phyloP scores from a whole-genome alignment of 306 rosid genomes.

The Pyrus communis region DNA sequence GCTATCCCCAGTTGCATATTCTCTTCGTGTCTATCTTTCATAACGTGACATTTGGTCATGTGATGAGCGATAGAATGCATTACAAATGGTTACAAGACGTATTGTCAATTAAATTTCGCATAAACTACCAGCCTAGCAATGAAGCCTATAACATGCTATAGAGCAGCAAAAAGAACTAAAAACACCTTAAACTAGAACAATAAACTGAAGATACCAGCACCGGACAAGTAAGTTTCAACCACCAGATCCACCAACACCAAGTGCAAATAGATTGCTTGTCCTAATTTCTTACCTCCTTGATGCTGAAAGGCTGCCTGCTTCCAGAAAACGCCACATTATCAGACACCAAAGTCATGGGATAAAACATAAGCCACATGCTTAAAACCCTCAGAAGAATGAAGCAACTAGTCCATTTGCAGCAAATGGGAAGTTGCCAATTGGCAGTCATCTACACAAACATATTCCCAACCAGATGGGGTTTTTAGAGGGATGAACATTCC shows the following conservation, averaged over 20 bases:
- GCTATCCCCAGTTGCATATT: neutral
- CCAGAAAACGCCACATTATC: neutral
- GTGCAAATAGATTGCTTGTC: neutral
- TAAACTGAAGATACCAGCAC: neutral
- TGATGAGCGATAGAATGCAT: too few species aligned
- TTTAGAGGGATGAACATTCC: neutral
- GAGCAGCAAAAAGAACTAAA: neutral
- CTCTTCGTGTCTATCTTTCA: neutral
- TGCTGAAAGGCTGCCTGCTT: conserved; percentile 4
- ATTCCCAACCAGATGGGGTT: neutral
- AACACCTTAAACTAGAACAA: neutral
- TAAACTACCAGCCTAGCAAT: too few species aligned
- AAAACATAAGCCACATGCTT: neutral
- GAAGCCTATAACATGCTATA: too few species aligned
- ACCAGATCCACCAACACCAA: neutral
- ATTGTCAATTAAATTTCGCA: too few species aligned
- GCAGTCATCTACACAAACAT: neutral
- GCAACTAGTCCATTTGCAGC: neutral
- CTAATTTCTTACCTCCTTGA: conserved; percentile 1
- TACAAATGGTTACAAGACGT: too few species aligned
- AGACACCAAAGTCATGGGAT: neutral
- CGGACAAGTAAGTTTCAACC: neutral
- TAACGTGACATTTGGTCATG: too few species aligned
- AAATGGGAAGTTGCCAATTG: neutral
- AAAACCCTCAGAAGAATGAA: neutral